Evolutionary conservation across 768 basidiomycete genomes (phyloP).

Genomic region (Boletus edulis): DNA sequence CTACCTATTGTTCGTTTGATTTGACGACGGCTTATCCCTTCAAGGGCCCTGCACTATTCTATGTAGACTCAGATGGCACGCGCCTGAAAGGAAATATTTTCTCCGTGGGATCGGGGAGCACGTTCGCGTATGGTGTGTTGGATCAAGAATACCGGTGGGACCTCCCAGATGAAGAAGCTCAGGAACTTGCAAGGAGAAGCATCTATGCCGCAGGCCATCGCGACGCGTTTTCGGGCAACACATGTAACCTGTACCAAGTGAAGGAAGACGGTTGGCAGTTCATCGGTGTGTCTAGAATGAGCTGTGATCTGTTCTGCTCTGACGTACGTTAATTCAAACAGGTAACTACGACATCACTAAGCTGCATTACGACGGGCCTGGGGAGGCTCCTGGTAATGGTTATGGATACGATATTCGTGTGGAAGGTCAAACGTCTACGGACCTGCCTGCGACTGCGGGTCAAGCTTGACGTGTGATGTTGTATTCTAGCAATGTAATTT

Average conservation of each 20-base stretch:
- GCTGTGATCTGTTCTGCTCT: slow-evolving; percentile 7
- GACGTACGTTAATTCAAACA: slow-evolving; percentile 29
- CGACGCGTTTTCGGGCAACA: slow-evolving; percentile 95
- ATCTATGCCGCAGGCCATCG: slow-evolving; percentile 98
- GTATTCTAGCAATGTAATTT: slow-evolving; percentile 22
- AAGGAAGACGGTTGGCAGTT: slow-evolving; percentile 95
- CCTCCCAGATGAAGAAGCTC: slow-evolving; percentile 87
- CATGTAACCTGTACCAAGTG: slow-evolving; percentile 94
- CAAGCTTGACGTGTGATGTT: slow-evolving; percentile 22
- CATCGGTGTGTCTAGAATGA: slow-evolving; percentile 59
- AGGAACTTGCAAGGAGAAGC: slow-evolving; percentile 88
- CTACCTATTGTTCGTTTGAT: not conserved
- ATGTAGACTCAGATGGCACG: slow-evolving; percentile 96
- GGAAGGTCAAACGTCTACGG: slow-evolving; percentile 52
- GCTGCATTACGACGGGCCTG: slow-evolving; percentile 89
- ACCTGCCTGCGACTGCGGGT: slow-evolving; percentile 40
- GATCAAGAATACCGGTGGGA: slow-evolving; percentile 97
- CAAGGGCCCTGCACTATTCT: slow-evolving; percentile 91
- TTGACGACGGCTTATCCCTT: slow-evolving; percentile 10
- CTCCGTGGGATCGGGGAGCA: slow-evolving; percentile 97
- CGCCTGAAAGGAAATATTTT: slow-evolving; percentile 97
- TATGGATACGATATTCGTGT: slow-evolving; percentile 81
- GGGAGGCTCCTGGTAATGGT: slow-evolving; percentile 64
- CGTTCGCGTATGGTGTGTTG: slow-evolving; percentile 97
- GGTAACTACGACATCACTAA: slow-evolving; percentile 91